Conservation (phyloP, 306 rosid genomes). For the Castanea sativa region DNA sequence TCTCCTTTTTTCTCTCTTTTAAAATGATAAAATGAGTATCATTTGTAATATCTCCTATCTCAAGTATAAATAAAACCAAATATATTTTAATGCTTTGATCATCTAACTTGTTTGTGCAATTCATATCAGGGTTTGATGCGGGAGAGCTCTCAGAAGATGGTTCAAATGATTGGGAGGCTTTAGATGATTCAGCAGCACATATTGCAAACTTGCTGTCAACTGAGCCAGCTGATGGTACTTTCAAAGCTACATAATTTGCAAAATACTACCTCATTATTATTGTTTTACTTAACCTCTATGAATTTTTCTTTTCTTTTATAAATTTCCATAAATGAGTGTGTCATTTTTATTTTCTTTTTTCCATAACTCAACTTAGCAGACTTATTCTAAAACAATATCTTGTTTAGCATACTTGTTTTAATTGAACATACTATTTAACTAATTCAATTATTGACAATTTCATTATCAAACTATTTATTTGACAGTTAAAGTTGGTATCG, state of each 20-base stretch:
- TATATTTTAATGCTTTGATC: not conserved
- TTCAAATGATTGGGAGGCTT: constrained; percentile 97
- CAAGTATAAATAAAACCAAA: not conserved
- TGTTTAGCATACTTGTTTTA: not conserved
- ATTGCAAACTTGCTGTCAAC: constrained; percentile 89
- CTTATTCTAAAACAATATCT: not conserved
- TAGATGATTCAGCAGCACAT: constrained; percentile 95
- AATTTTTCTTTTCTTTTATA: no score
- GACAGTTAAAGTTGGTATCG: constrained; percentile 93
- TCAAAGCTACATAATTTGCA: not conserved
- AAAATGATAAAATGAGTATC: not conserved
- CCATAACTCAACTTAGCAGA: not conserved
- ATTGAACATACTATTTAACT: constrained; percentile 8
- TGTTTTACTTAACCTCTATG: not conserved
- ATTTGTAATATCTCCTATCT: not conserved
- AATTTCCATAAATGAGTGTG: not conserved
- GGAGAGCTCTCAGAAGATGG: constrained; percentile 94
- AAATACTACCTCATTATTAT: not conserved
- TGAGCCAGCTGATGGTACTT: constrained; percentile 92
- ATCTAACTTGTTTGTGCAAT: constrained; percentile 21
- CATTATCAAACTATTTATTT: constrained; percentile 12
- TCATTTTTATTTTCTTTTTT: not conserved
- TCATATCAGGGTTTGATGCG: constrained; percentile 80
- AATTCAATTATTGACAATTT: constrained; percentile 13
- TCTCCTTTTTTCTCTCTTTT: constrained; percentile 2